Base-by-base conservation (phyloP, 768 basidiomycete species). In the Suillus subalutaceus region DNA sequence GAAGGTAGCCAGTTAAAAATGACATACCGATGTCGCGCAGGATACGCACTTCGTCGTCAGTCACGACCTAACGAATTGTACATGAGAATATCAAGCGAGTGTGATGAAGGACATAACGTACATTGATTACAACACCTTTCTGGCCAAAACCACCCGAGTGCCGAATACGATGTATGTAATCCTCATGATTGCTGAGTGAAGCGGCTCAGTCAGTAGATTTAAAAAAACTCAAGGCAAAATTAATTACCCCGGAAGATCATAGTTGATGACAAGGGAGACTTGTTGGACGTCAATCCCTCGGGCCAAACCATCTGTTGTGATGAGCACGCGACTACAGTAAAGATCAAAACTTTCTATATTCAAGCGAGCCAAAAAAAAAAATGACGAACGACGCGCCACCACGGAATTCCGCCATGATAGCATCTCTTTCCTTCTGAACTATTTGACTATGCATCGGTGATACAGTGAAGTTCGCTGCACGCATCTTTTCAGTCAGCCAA, bases 121-220 rank as follows among this genome's bases (percentile, higher is more conserved):
- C 96, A 80, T 99, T 99, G 82, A 99, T 99, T 52, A 97, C 97
- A 67, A 99, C 97, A 85, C 97, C 97, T 82, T 99, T 99, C 72
- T 97, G 86, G 72, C 97, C 97, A 82, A 99, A 99, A 66, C 97
- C 95, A 75, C 97, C 97, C 66, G 96, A 97, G 68, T 97, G 95
- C 79, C 97, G 97, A 76, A 99, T 99, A 75, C 97, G 93, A 83
- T 99, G 97, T 72, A 99, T 98, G 83, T 99, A 99, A 80, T 99
- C 97, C 87, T 98, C 97, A 85, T 93, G 93, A 78, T 95, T 95
- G 70, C 91, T 95, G 69, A 62, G 41, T 66, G 68, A 66, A 63
- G 52, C 46, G 55, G 38, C 43, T 60, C 44, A 50, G 56, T 75
- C 48, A 73, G 65, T 69, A 59, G 32, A 37, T 60, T 32, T 18